Percentiles rank a stretch among this genome's conserved stretches.
phyloP scores from a whole-genome alignment of 1,284 basidiomycete genomes.

The Phaffia rhodozyma region DNA sequence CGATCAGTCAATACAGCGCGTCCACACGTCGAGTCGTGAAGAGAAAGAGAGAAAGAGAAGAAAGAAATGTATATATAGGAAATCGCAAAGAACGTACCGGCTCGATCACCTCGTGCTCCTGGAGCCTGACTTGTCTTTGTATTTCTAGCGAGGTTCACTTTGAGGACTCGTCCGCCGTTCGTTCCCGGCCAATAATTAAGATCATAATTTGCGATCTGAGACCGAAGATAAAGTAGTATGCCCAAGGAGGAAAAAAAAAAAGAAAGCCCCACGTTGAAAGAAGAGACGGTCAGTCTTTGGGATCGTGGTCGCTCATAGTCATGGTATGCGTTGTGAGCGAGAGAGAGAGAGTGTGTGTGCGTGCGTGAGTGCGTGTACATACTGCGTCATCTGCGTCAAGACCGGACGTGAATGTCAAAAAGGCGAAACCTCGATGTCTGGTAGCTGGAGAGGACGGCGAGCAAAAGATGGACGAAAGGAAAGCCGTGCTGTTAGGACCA shows the following conservation, averaged over 20 bases:
- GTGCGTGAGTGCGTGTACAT: neutral
- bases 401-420: neutral
- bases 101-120: neutral
- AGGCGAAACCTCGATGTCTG: neutral
- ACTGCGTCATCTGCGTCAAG: no score
- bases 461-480: neutral
- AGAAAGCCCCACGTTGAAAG: no score
- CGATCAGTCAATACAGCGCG: no score
- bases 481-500: neutral
- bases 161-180: slow-evolving; percentile 8
- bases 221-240: neutral
- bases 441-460: neutral
- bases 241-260: neutral
- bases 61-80: neutral
- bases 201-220: slow-evolving; percentile 18
- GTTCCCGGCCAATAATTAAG: slow-evolving; percentile 14
- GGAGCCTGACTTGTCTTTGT: neutral
- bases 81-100: slow-evolving; percentile 1
- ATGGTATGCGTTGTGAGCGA: neutral
- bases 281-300: neutral
- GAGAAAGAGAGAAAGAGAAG: neutral
- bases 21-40: no score
- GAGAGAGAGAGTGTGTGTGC: neutral
- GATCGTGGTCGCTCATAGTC: neutral
- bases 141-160: slow-evolving; percentile 12